These are phyloP conservation scores for Crithidia thermophila DNA, from an alignment of 208 protist species.

Conservation along the genomic window DNA sequence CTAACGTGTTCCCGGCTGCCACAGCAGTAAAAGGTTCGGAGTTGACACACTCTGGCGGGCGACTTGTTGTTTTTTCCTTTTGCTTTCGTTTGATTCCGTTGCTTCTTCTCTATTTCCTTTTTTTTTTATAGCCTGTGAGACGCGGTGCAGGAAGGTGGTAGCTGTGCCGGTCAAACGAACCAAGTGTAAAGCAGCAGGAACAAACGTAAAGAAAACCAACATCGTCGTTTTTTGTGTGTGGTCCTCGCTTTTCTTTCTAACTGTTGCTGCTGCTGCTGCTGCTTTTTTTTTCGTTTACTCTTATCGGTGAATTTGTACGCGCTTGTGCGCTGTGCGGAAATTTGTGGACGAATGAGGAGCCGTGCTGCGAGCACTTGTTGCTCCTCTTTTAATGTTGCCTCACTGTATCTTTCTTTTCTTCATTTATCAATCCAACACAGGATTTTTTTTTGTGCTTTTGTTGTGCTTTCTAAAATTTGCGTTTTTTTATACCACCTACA, in stretches of 20 bases:
- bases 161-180: too few relatives aligned
- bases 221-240: not conserved
- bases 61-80: not conserved
- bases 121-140: conserved; percentile 1
- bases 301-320: too few relatives aligned
- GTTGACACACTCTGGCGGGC: not conserved
- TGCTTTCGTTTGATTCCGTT: not conserved
- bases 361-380: too few relatives aligned
- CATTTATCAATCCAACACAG: too few relatives aligned
- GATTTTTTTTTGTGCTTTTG: not conserved
- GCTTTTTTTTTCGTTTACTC: not conserved
- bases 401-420: not conserved
- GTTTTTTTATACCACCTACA: too few relatives aligned
- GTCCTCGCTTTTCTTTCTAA: not conserved
- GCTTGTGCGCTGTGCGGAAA: too few relatives aligned
- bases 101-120: conserved; percentile 16
- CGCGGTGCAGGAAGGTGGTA: too few relatives aligned
- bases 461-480: not conserved
- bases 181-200: too few relatives aligned
- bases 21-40: too few relatives aligned
- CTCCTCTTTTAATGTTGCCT: not conserved
- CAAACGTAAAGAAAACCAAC: too few relatives aligned
- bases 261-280: not conserved
- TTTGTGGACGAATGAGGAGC: too few relatives aligned
- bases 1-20: not conserved